Evolutionary conservation across 805 yeast genomes (phyloP).

Genomic region (Osmozyma mogii): DNA sequence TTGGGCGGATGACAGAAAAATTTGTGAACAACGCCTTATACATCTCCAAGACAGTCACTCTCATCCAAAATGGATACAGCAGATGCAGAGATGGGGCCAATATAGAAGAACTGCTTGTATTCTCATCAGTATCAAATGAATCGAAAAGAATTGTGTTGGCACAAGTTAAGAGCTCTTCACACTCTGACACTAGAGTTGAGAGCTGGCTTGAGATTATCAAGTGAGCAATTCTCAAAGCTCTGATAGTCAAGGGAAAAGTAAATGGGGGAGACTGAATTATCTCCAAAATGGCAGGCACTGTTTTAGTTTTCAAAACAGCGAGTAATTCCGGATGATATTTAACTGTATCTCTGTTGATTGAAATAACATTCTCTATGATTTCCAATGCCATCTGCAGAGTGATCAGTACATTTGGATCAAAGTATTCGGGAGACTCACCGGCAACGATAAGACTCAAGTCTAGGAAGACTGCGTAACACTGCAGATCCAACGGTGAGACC

Average conservation of each 20-base stretch:
- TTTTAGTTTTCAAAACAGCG: slow-evolving; percentile 53
- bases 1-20: slow-evolving; percentile 38
- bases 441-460: slow-evolving; percentile 69
- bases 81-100: slow-evolving; percentile 3
- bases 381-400: slow-evolving; percentile 67
- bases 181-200: slow-evolving; percentile 58
- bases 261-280: slow-evolving; percentile 45
- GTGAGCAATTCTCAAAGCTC: slow-evolving; percentile 67
- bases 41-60: slow-evolving; percentile 64
- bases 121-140: slow-evolving; percentile 40
- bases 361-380: slow-evolving; percentile 68
- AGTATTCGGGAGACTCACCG: slow-evolving; percentile 44
- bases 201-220: slow-evolving; percentile 54
- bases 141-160: slow-evolving; percentile 64
- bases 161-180: slow-evolving; percentile 72
- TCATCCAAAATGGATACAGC: too few species aligned
- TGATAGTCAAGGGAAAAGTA: slow-evolving; percentile 61
- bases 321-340: slow-evolving; percentile 55
- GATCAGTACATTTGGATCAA: slow-evolving; percentile 45
- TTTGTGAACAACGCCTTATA: slow-evolving; percentile 55
- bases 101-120: slow-evolving; percentile 2
- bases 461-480: slow-evolving; percentile 59
- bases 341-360: slow-evolving; percentile 54
- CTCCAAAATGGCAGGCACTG: slow-evolving; percentile 70
- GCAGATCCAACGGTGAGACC: slow-evolving; percentile 38